Evolutionary conservation across 2,329 filamentous ascomycete species (phyloP).

Genomic region (Eutypella sp.): DNA sequence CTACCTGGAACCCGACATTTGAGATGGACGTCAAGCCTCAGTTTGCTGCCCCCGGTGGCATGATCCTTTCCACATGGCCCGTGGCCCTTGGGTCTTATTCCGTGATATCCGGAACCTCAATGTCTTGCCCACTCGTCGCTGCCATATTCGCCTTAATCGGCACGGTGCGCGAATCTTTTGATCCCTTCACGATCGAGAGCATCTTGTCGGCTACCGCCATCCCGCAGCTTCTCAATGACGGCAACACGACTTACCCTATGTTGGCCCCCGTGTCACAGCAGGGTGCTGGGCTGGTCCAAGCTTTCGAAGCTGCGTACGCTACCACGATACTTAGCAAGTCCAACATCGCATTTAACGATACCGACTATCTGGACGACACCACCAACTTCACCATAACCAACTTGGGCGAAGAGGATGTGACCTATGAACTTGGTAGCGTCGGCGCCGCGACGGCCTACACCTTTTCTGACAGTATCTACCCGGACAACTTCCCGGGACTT

Average conservation of each 20-base stretch:
- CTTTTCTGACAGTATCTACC: constrained; percentile 33
- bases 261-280: constrained; percentile 56
- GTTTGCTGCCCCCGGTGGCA: constrained; percentile 50
- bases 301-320: constrained; percentile 52
- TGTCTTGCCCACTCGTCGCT: constrained; percentile 54
- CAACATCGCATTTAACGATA: constrained; percentile 61
- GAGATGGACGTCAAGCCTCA: constrained; percentile 54
- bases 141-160: constrained; percentile 51
- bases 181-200: constrained; percentile 45
- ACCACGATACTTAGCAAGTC: constrained; percentile 49
- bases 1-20: constrained; percentile 57
- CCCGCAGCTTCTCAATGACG: constrained; percentile 45
- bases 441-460: constrained; percentile 52
- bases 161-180: constrained; percentile 45
- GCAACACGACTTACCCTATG: constrained; percentile 27
- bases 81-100: constrained; percentile 40
- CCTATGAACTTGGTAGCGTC: constrained; percentile 47
- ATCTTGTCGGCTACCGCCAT: constrained; percentile 45
- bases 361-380: constrained; percentile 46
- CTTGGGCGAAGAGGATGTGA: constrained; percentile 40
- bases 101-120: constrained; percentile 54
- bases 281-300: constrained; percentile 56
- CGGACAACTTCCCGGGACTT: constrained; percentile 39
- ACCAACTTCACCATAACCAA: constrained; percentile 54
- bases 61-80: constrained; percentile 55